A percentile compares a stretch with the other conserved stretches of the same genome.
phyloP scores from a whole-genome alignment of 805 yeast genomes.

The Schwanniomyces sp. region DNA sequence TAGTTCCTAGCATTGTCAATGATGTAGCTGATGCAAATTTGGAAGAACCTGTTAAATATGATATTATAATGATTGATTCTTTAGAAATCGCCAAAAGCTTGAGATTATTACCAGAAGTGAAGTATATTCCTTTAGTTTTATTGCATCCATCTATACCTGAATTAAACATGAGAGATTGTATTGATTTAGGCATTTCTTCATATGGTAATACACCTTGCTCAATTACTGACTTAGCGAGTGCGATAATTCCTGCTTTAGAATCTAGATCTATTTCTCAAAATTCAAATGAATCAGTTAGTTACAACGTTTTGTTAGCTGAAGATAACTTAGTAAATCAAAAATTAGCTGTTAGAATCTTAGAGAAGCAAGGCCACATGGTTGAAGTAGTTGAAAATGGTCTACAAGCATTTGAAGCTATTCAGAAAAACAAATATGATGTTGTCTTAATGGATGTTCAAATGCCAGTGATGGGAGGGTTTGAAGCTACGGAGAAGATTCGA shows the following conservation, averaged over 20 bases:
- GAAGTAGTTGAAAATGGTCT: constrained; percentile 85
- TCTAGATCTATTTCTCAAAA: constrained; percentile 78
- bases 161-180: constrained; percentile 75
- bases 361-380: constrained; percentile 82
- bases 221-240: constrained; percentile 76
- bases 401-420: constrained; percentile 77
- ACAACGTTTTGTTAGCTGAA: constrained; percentile 77
- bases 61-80: constrained; percentile 80
- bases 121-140: constrained; percentile 81
- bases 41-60: constrained; percentile 60
- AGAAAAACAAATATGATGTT: constrained; percentile 69
- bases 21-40: constrained; percentile 58
- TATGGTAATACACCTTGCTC: constrained; percentile 90
- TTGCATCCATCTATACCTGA: constrained; percentile 74
- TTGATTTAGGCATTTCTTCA: constrained; percentile 83
- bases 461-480: constrained; percentile 96
- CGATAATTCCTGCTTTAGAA: constrained; percentile 81
- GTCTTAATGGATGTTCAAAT: constrained; percentile 92
- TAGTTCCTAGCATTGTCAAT: constrained; percentile 61
- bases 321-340: constrained; percentile 87
- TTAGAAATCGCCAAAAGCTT: constrained; percentile 71
- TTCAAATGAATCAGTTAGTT: constrained; percentile 74
- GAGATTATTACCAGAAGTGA: constrained; percentile 70
- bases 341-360: constrained; percentile 79
- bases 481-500: constrained; percentile 82